phyloP scores from a whole-genome alignment of 2,329 filamentous ascomycete species.

The Pseudocercospora fijiensis region DNA sequence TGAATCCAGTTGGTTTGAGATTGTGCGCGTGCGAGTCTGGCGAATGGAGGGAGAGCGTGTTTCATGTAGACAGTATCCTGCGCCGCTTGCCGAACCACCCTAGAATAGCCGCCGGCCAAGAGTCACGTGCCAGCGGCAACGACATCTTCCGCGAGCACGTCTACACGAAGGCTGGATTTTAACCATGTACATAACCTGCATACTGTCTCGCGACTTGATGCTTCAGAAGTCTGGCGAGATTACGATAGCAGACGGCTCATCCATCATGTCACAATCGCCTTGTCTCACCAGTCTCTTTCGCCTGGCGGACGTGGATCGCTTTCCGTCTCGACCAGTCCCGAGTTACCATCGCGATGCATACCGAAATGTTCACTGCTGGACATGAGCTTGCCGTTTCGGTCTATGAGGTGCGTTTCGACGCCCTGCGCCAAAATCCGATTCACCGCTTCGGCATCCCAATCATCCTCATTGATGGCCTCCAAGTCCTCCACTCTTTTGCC shows the following conservation, averaged over 20 bases:
- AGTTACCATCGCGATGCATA: conserved; percentile 5
- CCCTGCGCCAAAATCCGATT: not conserved
- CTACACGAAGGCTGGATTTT: not conserved
- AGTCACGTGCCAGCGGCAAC: not conserved
- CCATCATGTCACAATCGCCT: not conserved
- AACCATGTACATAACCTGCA: not conserved
- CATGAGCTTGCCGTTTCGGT: not conserved
- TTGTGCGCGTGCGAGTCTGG: not conserved
- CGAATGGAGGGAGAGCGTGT: not conserved
- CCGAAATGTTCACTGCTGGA: not conserved
- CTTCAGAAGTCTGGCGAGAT: not conserved
- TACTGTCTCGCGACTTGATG: not conserved
- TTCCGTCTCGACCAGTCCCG: conserved; percentile 1
- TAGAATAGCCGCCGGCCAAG: not conserved
- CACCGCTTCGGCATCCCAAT: not conserved
- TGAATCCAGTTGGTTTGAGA: too few relatives aligned
- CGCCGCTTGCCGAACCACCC: not conserved
- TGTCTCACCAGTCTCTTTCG: not conserved
- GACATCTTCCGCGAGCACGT: not conserved
- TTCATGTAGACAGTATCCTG: not conserved
- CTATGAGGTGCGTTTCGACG: conserved; percentile 4
- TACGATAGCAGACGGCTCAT: not conserved
- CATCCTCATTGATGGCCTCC: not conserved
- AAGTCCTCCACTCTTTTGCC: not conserved
- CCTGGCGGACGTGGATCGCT: conserved; percentile 3